Percentiles rank a stretch among this genome's conserved stretches.
These are phyloP conservation scores for Litchi chinensis DNA, from an alignment of 345 rosid species.

Conservation along the genomic window DNA sequence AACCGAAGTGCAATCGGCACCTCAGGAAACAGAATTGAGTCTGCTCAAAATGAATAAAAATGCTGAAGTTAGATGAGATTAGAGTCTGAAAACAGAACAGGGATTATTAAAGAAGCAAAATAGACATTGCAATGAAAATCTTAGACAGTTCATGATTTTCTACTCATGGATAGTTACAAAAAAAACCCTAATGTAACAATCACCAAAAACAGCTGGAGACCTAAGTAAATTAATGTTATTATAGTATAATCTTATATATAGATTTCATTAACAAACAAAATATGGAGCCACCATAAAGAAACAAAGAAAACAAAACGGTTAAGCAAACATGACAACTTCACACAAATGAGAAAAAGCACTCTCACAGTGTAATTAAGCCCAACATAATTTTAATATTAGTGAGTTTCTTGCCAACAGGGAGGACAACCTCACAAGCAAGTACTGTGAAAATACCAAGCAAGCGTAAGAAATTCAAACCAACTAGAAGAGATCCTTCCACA, in stretches of 20 bases:
- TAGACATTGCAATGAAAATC: not conserved
- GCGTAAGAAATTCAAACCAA: not conserved
- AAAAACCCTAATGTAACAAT: not conserved
- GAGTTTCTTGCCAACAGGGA: not conserved
- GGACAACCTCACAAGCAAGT: not conserved
- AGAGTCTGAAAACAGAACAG: constrained; percentile 8
- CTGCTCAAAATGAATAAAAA: constrained; percentile 47
- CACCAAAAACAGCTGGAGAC: not conserved
- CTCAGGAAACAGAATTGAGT: constrained; percentile 98
- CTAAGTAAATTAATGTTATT: not conserved
- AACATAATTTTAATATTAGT: not conserved
- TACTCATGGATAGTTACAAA: not conserved
- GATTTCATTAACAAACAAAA: not conserved
- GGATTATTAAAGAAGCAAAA: not conserved
- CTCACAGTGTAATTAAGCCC: not conserved
- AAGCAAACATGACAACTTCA: not conserved
- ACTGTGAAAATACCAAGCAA: not conserved
- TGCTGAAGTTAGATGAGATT: constrained; percentile 8
- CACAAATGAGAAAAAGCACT: not conserved
- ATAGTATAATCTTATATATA: not conserved
- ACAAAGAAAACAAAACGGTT: not conserved
- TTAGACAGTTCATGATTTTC: not conserved
- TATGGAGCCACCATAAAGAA: too few species aligned
- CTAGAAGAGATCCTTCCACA: not conserved
- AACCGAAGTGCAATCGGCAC: constrained; percentile 90